These are phyloP conservation scores for Oxyria digyna DNA, from an alignment of 148 eudicot genomes.

Conservation along the genomic window DNA sequence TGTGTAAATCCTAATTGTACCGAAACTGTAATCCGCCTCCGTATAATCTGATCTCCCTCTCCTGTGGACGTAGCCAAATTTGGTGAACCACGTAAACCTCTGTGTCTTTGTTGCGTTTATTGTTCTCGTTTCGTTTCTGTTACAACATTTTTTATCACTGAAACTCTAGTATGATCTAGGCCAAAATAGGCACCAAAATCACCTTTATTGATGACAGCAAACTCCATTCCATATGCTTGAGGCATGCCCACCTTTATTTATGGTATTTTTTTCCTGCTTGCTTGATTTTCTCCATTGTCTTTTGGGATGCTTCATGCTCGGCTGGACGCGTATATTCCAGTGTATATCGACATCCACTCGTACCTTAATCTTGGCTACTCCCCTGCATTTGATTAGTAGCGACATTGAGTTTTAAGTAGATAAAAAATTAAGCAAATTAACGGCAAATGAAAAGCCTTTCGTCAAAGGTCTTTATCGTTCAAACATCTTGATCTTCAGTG, in stretches of 20 bases:
- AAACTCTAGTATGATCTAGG: neutral
- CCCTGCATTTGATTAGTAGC: neutral
- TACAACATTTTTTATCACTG: too few species aligned
- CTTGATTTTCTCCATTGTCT: neutral
- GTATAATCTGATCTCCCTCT: too few species aligned
- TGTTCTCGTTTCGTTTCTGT: too few species aligned
- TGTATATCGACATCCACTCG: too few species aligned
- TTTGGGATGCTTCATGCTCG: neutral
- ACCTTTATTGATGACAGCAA: neutral
- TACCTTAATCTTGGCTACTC: too few species aligned
- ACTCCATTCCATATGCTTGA: neutral
- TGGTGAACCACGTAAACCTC: neutral
- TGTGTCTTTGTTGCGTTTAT: too few species aligned
- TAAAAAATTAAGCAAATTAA: too few species aligned
- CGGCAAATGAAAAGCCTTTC: neutral
- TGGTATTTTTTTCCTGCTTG: neutral
- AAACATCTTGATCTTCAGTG: neutral
- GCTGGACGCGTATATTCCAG: neutral
- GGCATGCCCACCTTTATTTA: neutral
- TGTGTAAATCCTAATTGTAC: too few species aligned
- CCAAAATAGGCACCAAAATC: neutral
- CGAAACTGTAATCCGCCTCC: too few species aligned
- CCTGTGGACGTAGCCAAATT: too few species aligned
- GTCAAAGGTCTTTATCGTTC: neutral
- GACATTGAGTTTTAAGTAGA: too few species aligned